phyloP scores from a whole-genome alignment of 495 filamentous ascomycete genomes.

The Xylaria sp. region DNA sequence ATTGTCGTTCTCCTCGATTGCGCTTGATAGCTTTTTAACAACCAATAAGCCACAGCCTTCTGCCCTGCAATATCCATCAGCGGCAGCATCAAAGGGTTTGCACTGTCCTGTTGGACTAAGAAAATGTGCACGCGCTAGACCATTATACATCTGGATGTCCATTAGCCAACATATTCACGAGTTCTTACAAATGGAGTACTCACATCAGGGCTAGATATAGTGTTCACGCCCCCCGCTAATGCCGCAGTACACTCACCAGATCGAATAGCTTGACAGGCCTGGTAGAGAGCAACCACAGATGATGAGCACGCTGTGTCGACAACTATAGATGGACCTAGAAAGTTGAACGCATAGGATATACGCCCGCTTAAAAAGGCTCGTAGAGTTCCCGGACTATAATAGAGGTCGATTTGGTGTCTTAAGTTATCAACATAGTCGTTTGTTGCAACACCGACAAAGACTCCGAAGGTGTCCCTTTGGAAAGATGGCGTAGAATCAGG shows the following conservation, averaged over 20 bases:
- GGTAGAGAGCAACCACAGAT: conserved; percentile 52
- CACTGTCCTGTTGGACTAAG: conserved; percentile 40
- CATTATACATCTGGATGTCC: conserved; percentile 42
- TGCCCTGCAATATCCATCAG: conserved; percentile 39
- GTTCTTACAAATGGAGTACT: neutral
- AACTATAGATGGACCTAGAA: conserved; percentile 53
- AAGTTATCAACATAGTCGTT: conserved; percentile 32
- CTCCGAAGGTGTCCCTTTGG: conserved; percentile 21
- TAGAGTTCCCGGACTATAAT: conserved; percentile 31
- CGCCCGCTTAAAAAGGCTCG: conserved; percentile 26
- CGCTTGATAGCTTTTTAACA: conserved; percentile 56
- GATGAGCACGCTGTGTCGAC: conserved; percentile 64
- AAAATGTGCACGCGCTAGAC: conserved; percentile 46
- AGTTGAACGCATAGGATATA: conserved; percentile 51
- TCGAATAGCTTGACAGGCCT: conserved; percentile 46
- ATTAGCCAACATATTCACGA: conserved; percentile 41
- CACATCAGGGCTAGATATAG: conserved; percentile 32
- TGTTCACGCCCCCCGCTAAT: conserved; percentile 47
- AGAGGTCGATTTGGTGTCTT: conserved; percentile 22
- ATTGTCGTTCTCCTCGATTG: conserved; percentile 45
- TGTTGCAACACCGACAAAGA: conserved; percentile 27
- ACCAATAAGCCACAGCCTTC: conserved; percentile 59
- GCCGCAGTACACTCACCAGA: conserved; percentile 50
- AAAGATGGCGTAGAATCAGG: conserved; percentile 27
- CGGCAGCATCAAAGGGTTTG: conserved; percentile 36